A percentile compares a stretch with the other conserved stretches of the same genome.
These are phyloP conservation scores for Helminthosporium solani DNA, from an alignment of 2,329 filamentous ascomycete genomes.

Conservation along the genomic window DNA sequence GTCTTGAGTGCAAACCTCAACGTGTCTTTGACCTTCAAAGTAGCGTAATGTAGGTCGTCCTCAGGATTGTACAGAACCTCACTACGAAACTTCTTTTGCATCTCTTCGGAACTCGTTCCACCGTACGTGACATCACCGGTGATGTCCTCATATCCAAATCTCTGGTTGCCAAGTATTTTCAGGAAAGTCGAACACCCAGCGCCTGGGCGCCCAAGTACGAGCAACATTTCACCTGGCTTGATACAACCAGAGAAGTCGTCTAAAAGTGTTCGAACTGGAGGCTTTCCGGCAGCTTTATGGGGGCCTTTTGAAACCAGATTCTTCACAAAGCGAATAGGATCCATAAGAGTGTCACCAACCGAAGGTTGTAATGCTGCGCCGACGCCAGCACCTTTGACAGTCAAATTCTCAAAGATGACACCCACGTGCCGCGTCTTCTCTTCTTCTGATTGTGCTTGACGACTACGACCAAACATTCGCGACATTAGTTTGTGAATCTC, in stretches of 20 bases:
- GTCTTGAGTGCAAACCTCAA: conserved; percentile 71
- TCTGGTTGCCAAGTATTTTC: conserved; percentile 66
- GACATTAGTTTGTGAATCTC: conserved; percentile 66
- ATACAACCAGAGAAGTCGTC: conserved; percentile 67
- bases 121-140: conserved; percentile 57
- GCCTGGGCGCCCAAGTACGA: conserved; percentile 68
- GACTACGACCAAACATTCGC: conserved; percentile 66
- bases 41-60: conserved; percentile 73
- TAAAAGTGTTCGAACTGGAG: conserved; percentile 64
- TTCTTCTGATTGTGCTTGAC: conserved; percentile 66
- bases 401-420: conserved; percentile 65
- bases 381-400: conserved; percentile 61
- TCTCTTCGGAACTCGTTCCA: conserved; percentile 53
- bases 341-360: conserved; percentile 61
- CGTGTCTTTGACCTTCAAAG: conserved; percentile 74
- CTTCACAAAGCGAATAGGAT: conserved; percentile 55
- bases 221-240: conserved; percentile 70
- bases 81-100: conserved; percentile 61
- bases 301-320: conserved; percentile 52
- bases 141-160: conserved; percentile 60
- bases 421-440: conserved; percentile 70
- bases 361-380: conserved; percentile 64
- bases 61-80: conserved; percentile 75
- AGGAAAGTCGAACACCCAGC: conserved; percentile 71
- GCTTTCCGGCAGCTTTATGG: conserved; percentile 47